A percentile compares a stretch with the other conserved stretches of the same genome.
phyloP scores from a whole-genome alignment of 805 yeast species.

The Cyberlindnera subsufficiens region DNA sequence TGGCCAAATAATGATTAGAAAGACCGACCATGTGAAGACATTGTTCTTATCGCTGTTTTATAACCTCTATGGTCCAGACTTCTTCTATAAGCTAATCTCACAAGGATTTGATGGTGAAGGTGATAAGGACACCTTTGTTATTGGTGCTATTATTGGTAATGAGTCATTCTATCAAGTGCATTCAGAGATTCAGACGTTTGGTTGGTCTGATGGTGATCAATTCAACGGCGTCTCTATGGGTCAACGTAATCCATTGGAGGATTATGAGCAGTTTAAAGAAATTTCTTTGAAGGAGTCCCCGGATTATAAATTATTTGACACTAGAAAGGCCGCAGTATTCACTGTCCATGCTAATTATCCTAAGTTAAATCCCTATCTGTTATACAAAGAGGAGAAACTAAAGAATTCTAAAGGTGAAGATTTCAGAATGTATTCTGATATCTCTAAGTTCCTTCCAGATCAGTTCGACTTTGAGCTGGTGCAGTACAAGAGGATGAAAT shows the following conservation, averaged over 20 bases:
- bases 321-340: constrained; percentile 19
- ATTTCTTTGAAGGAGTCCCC: neutral
- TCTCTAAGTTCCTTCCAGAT: constrained; percentile 26
- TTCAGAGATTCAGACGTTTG: constrained; percentile 21
- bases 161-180: constrained; percentile 43
- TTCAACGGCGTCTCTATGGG: constrained; percentile 75
- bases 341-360: constrained; percentile 33
- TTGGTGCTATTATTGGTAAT: constrained; percentile 43
- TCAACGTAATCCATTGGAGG: constrained; percentile 65
- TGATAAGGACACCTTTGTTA: constrained; percentile 70
- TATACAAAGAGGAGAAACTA: constrained; percentile 20
- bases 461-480: constrained; percentile 44
- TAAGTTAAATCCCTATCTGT: constrained; percentile 29
- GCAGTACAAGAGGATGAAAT: constrained; percentile 52
- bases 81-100: constrained; percentile 60
- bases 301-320: constrained; percentile 12
- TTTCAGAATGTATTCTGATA: constrained; percentile 23
- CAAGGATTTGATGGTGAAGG: constrained; percentile 79
- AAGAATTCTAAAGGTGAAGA: constrained; percentile 13
- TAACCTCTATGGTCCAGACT: constrained; percentile 59
- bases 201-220: constrained; percentile 26
- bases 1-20: constrained; percentile 62
- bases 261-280: constrained; percentile 28
- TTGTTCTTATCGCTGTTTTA: constrained; percentile 57
- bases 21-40: constrained; percentile 51